Evolutionary conservation across 2,329 filamentous ascomycete species (phyloP).

Genomic region (Phyllosticta paracitricarpa): DNA sequence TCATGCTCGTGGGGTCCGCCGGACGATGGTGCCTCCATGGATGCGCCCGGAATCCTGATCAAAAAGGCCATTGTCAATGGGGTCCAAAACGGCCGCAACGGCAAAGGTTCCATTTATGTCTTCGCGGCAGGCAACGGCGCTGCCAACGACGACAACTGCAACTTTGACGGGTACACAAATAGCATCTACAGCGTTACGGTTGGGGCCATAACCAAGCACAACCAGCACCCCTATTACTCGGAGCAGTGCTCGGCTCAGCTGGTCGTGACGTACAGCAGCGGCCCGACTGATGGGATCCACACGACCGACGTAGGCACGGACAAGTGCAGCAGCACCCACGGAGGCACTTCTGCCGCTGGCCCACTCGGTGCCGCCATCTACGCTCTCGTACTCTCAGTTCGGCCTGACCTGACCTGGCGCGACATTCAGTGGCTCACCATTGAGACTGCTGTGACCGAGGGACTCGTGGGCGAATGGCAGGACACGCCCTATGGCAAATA

Average conservation of each 20-base stretch:
- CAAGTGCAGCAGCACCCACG: constrained; percentile 70
- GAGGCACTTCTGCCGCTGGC: constrained; percentile 90
- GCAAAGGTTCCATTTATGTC: constrained; percentile 84
- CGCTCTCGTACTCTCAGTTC: constrained; percentile 73
- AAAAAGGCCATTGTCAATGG: constrained; percentile 84
- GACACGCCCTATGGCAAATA: constrained; percentile 72
- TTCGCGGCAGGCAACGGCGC: constrained; percentile 96
- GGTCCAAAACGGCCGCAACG: constrained; percentile 74
- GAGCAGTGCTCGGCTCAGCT: constrained; percentile 92
- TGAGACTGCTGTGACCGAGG: constrained; percentile 71
- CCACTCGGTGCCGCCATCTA: constrained; percentile 88
- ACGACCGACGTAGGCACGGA: constrained; percentile 89
- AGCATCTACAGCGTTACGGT: constrained; percentile 98
- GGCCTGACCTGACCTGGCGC: constrained; percentile 83
- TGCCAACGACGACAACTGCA: constrained; percentile 82
- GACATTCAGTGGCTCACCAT: constrained; percentile 89
- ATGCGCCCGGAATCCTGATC: constrained; percentile 81
- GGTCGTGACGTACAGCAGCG: constrained; percentile 94
- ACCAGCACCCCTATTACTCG: constrained; percentile 88
- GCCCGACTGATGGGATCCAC: constrained; percentile 79
- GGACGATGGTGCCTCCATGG: constrained; percentile 90
- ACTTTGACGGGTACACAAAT: constrained; percentile 98
- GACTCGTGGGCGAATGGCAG: constrained; percentile 72
- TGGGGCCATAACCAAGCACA: constrained; percentile 79
- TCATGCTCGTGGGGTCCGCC: constrained; percentile 98